Conservation (phyloP, 2,329 filamentous ascomycete genomes). For the Orbilia ellipsospora region DNA sequence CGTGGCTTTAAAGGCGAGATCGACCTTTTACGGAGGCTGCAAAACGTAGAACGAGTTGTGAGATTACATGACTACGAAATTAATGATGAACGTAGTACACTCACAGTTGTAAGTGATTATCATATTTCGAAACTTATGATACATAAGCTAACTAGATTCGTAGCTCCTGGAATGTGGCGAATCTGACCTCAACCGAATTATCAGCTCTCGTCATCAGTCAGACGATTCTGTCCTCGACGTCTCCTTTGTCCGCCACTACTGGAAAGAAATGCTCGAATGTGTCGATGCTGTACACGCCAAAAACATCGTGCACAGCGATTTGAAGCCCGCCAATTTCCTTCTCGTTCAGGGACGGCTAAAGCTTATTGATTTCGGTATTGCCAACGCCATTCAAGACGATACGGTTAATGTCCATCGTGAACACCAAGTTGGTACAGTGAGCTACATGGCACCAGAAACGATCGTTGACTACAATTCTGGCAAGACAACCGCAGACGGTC, state of each 20-base stretch:
- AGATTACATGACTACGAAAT: conserved; percentile 91
- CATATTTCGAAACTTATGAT: neutral
- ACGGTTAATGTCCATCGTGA: conserved; percentile 98
- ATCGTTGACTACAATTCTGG: conserved; percentile 83
- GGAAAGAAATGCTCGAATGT: conserved; percentile 99
- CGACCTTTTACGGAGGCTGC: conserved; percentile 83
- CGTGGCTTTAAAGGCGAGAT: conserved; percentile 95
- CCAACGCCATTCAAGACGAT: conserved; percentile 95
- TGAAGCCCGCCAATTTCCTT: conserved; percentile 97
- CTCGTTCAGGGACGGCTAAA: conserved; percentile 90
- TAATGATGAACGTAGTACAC: conserved; percentile 87
- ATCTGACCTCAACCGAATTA: conserved; percentile 86
- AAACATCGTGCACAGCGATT: conserved; percentile 94
- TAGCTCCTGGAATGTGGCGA: conserved; percentile 98
- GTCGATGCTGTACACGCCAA: conserved; percentile 86
- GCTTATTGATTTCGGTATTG: conserved; percentile 98
- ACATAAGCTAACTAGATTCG: conserved; percentile 19
- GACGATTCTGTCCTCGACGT: conserved; percentile 83
- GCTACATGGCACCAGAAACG: conserved; percentile 98
- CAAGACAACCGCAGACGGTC: conserved; percentile 65
- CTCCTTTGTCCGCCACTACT: conserved; percentile 95
- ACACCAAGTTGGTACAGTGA: conserved; percentile 92
- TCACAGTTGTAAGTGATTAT: conserved; percentile 76
- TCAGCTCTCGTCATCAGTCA: conserved; percentile 77
- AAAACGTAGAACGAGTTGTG: conserved; percentile 88